Evolutionary conservation across 2,329 filamentous ascomycete species (phyloP), one percentile per base, ranked within the genome.

Genomic region (Nothomitra cinnamomea): DNA sequence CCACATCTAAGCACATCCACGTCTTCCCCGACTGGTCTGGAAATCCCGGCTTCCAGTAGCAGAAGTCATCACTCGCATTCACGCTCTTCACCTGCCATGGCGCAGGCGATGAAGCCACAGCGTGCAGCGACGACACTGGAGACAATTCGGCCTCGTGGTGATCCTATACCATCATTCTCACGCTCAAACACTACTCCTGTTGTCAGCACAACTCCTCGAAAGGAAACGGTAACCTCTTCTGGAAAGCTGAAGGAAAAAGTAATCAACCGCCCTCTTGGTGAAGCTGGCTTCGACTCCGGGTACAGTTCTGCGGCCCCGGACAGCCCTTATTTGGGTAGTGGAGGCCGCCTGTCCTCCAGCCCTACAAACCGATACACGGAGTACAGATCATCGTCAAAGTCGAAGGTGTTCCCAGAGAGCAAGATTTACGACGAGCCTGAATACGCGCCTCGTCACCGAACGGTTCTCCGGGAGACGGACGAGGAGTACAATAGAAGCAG

Each of bases 231-330:
- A 12, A 32, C 28, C 28, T 32, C 28, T 10, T 48, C 43, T 17
- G 43, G 43, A 35, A 49, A 49, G n/a, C 17, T 35, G 45, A 49
- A 49, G 25, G 45, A 49, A 2, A 49, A 49, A 19, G 22, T 3
- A 13, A 48, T 25, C 2, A 47, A 47, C 13, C n/a, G 3, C 13
- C 8, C 43, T 25, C 21, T 48, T 48, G 43, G 43, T 25, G 45
- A 49, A 35, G 45, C 45, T n/a, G 45, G 45, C 24, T 49, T 49
- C n/a, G 45, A 49, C n/a, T 49, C 45, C 19, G 45, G 45, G 2
- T 49, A 49, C 19, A 49, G 45, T 17, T 49, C 45, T 19, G 21
- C 45, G 17, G 21, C 45, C 28, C 45, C 45, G n/a, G 45, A 49
- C 17, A 49, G 45, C 25, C 45, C 45, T 19, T 49, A 49, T 19